phyloP scores from a whole-genome alignment of 352 stramenopile species.

The Globisporangium sylvaticum region DNA sequence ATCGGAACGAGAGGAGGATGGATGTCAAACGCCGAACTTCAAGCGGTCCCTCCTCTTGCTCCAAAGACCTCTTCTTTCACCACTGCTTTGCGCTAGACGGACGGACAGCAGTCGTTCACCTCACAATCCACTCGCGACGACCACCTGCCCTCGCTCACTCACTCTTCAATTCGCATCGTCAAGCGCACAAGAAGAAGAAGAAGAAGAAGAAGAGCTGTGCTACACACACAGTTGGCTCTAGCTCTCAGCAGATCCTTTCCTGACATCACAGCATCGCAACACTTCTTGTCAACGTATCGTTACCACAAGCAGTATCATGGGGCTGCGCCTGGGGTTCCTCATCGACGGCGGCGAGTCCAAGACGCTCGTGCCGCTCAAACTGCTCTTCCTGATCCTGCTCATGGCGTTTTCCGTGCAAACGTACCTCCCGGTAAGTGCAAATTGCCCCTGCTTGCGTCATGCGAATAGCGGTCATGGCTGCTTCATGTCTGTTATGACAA shows the following conservation, averaged over 20 bases:
- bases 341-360: conserved; percentile 59
- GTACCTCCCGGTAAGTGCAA: conserved; percentile 41
- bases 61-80: neutral
- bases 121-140: too few species aligned
- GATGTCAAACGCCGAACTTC: neutral
- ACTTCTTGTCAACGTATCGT: too few species aligned
- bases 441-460: neutral
- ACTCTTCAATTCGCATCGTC: neutral
- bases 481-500: too few species aligned
- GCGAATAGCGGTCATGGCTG: too few species aligned
- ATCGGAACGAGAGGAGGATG: too few species aligned
- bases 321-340: conserved; percentile 40
- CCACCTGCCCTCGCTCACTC: neutral
- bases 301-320: conserved; percentile 8
- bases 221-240: too few species aligned
- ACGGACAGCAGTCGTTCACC: neutral
- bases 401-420: conserved; percentile 67
- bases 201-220: too few species aligned
- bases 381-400: conserved; percentile 69
- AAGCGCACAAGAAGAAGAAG: neutral
- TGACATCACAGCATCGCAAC: too few species aligned
- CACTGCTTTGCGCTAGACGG: too few species aligned
- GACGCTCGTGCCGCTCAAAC: conserved; percentile 63
- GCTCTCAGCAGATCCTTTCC: too few species aligned
- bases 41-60: neutral